Percentiles rank a stretch among this genome's conserved stretches.
phyloP scores from a whole-genome alignment of 2,329 filamentous ascomycete species.

The Colletotrichum spinosum region DNA sequence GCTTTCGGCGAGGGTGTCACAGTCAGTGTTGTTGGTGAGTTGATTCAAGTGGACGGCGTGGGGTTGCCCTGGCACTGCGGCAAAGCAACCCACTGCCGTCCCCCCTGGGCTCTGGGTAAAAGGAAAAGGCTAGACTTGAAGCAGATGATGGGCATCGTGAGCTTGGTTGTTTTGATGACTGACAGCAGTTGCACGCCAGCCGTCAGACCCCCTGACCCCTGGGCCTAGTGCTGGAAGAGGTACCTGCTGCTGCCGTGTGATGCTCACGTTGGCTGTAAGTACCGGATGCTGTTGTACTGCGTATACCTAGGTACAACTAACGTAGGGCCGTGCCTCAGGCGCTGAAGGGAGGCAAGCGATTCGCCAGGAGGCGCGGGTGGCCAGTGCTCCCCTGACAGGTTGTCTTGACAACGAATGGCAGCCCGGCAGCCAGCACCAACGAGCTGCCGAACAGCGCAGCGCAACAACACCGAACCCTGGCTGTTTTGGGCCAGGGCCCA shows the following conservation, averaged over 20 bases:
- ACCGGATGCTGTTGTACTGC: too few species aligned
- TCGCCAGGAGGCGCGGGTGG: constrained; percentile 25
- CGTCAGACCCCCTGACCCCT: too few species aligned
- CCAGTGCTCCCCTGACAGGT: constrained; percentile 32
- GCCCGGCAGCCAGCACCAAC: constrained; percentile 31
- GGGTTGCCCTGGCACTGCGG: constrained; percentile 29
- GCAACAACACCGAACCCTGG: constrained; percentile 35
- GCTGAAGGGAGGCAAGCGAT: constrained; percentile 18
- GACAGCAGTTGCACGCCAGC: too few species aligned
- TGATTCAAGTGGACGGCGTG: constrained; percentile 9
- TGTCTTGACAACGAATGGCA: constrained; percentile 38
- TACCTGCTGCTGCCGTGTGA: too few species aligned
- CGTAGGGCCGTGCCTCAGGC: constrained; percentile 27
- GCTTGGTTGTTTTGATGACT: too few species aligned
- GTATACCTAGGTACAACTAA: too few species aligned
- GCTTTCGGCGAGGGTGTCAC: too few species aligned
- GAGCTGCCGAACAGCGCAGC: not conserved
- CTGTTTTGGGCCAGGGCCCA: constrained; percentile 38
- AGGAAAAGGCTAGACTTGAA: constrained; percentile 11
- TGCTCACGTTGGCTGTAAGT: too few species aligned
- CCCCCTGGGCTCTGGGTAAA: not conserved
- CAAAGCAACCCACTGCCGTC: constrained; percentile 13
- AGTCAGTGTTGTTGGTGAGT: too few species aligned
- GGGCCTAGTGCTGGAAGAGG: too few species aligned
- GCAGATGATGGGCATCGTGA: not conserved